phyloP scores from a whole-genome alignment of 345 rosid species.

The Moricandia arvensis region DNA sequence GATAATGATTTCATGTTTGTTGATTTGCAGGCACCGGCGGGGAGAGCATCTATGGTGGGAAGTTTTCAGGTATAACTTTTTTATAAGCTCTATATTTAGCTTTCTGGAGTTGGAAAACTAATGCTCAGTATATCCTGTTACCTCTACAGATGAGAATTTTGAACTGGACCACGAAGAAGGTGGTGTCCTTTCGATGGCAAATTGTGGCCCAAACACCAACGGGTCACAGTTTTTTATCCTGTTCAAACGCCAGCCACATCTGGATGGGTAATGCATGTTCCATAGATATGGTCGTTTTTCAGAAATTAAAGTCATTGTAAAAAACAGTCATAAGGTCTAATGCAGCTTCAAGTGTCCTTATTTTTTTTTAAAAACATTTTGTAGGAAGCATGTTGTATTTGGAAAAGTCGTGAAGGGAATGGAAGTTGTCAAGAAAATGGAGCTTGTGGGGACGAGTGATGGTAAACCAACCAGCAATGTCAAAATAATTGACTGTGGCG shows the following conservation, averaged over 20 bases:
- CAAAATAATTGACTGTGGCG: slow-evolving; percentile 76
- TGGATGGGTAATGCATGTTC: slow-evolving; percentile 73
- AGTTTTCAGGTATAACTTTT: slow-evolving; percentile 70
- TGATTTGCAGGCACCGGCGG: slow-evolving; percentile 97
- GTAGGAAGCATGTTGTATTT: slow-evolving; percentile 96
- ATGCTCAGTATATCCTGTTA: background rate
- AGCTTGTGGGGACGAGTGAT: slow-evolving; percentile 62
- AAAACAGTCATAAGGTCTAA: background rate
- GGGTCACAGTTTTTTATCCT: slow-evolving; percentile 95
- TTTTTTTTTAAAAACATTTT: slow-evolving; percentile 5
- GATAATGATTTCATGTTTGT: slow-evolving; percentile 41
- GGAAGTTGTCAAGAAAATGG: slow-evolving; percentile 78
- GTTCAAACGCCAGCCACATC: slow-evolving; percentile 81
- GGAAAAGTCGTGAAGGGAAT: slow-evolving; percentile 87
- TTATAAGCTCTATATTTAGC: slow-evolving; percentile 1
- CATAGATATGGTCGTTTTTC: slow-evolving; percentile 5
- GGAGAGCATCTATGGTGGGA: slow-evolving; percentile 96
- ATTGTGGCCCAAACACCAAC: slow-evolving; percentile 85
- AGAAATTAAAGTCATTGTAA: background rate
- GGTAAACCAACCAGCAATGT: slow-evolving; percentile 62
- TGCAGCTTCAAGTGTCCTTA: slow-evolving; percentile 19
- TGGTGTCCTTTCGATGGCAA: slow-evolving; percentile 96
- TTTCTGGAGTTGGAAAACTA: background rate
- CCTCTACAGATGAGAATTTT: slow-evolving; percentile 82
- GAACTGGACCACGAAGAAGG: slow-evolving; percentile 71